Percentiles rank a stretch among this genome's conserved stretches.
phyloP scores from a whole-genome alignment of 257 asterid species.

The Buddleja alternifolia region DNA sequence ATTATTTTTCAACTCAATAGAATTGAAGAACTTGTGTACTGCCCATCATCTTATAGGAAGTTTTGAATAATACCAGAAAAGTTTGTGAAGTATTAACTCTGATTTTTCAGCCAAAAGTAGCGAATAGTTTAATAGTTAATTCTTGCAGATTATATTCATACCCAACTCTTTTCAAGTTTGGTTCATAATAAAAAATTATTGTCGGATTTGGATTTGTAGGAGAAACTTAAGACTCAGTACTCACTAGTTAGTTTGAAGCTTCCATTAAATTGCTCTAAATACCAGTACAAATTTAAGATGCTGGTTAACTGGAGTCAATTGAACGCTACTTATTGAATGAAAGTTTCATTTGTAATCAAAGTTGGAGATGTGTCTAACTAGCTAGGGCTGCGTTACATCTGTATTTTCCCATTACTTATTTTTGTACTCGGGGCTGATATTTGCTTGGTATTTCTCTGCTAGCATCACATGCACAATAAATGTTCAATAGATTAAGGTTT shows the following conservation, averaged over 20 bases:
- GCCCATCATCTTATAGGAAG: not conserved
- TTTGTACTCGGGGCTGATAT: not conserved
- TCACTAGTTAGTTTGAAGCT: not conserved
- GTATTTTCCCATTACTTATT: not conserved
- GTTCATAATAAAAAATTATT: not conserved
- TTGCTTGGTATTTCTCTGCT: not conserved
- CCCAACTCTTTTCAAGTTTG: not conserved
- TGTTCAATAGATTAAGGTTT: not conserved
- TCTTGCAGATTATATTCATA: not conserved
- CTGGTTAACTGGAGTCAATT: constrained; percentile 6
- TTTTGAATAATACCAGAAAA: not conserved
- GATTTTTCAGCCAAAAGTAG: not conserved
- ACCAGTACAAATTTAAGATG: not conserved
- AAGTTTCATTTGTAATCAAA: not conserved
- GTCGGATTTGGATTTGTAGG: not conserved
- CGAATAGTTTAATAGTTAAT: not conserved
- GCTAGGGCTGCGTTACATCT: too few relatives aligned
- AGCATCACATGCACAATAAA: not conserved
- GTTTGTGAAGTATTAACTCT: not conserved
- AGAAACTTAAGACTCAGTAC: not conserved
- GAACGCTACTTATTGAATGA: not conserved
- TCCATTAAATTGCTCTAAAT: not conserved
- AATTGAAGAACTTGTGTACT: not conserved
- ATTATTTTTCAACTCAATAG: not conserved
- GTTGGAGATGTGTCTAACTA: not conserved